Conservation (phyloP, 208 protist species). For the Leishmania mexicana region DNA sequence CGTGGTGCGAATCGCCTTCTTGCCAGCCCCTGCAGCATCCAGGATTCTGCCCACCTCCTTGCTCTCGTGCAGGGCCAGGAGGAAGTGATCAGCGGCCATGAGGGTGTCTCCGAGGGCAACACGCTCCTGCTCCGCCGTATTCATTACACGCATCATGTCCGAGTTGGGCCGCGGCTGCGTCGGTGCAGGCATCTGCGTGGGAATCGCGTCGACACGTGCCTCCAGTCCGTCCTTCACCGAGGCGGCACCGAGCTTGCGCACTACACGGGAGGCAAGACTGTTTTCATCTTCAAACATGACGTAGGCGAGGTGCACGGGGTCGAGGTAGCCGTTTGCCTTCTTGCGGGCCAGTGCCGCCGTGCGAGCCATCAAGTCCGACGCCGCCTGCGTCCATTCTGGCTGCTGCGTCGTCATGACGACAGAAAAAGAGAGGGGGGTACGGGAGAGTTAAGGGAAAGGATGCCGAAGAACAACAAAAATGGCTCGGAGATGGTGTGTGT, state of each 20-base stretch:
- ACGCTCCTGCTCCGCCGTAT: conserved; percentile 82
- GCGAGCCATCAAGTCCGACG: conserved; percentile 45
- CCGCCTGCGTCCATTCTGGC: conserved; percentile 72
- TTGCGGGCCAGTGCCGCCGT: conserved; percentile 55
- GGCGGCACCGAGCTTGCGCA: conserved; percentile 60
- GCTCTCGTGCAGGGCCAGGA: conserved; percentile 71
- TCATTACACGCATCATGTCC: conserved; percentile 78
- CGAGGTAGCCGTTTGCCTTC: conserved; percentile 62
- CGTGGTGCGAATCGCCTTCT: conserved; percentile 58
- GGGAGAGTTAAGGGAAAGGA: neutral
- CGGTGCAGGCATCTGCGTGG: conserved; percentile 66
- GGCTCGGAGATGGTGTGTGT: neutral
- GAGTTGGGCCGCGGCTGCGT: conserved; percentile 63
- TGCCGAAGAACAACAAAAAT: neutral
- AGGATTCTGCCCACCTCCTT: conserved; percentile 64
- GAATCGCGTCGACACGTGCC: conserved; percentile 45
- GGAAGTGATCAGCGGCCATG: conserved; percentile 79
- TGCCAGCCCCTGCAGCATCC: conserved; percentile 61
- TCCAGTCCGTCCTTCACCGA: conserved; percentile 57
- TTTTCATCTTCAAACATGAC: conserved; percentile 67
- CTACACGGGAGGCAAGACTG: conserved; percentile 59
- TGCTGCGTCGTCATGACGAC: conserved; percentile 34
- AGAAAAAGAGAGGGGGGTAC: neutral
- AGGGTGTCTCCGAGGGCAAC: conserved; percentile 73
- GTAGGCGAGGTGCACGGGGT: conserved; percentile 66